Evolutionary conservation across 164 flowering plant species (phyloP), one percentile per base, ranked within the genome.

Genomic region (Echeveria elegans): DNA sequence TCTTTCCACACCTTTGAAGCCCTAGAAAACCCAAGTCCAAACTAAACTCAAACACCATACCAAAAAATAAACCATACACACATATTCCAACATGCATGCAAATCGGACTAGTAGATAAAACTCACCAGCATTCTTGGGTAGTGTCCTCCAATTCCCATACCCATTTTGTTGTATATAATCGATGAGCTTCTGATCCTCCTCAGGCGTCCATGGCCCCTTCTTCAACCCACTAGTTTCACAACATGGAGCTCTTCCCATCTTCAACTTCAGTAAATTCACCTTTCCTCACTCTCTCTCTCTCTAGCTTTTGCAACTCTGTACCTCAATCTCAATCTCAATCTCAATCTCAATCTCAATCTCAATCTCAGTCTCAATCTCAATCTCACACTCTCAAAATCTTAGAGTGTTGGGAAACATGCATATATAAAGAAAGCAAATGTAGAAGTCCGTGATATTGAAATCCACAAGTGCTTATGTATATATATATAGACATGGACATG

Each of bases 161-260:
- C 98, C 98, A 68, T 90, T 81, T 67, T 82, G 77, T 21, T 83
- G 81, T 34, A 92, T 92, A 31, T 88, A 87, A 69, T 92, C 92
- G 1, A 92, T 71, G 29, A 92, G 87, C 71, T 88, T 92, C 66
- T 84, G 88, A 70, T 92, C 98, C 67, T 92, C 98, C 70, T 92
- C 98, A 0, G 88, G 82, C 6, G 95, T 83, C 98, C 98, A 92
- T 26, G 98, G 98, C 3, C 98, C 98, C 65, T 86, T 92, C 76
- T 90, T 92, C 24, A 92, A 73, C 2, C 98, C 98, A 78, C 81
- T 81, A 71, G 86, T 87, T 5, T 90, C 96, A 73, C 96, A 90
- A 68, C 98, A 90, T 47, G 98, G 98, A 60, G 89, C 69, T 83
- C 97, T 89, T 56, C 98, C 98, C 98, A 94, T 63, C 18, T 21